Evolutionary conservation across 441 rosid genomes (phyloP).

Genomic region (Euphorbia neoarborescens): DNA sequence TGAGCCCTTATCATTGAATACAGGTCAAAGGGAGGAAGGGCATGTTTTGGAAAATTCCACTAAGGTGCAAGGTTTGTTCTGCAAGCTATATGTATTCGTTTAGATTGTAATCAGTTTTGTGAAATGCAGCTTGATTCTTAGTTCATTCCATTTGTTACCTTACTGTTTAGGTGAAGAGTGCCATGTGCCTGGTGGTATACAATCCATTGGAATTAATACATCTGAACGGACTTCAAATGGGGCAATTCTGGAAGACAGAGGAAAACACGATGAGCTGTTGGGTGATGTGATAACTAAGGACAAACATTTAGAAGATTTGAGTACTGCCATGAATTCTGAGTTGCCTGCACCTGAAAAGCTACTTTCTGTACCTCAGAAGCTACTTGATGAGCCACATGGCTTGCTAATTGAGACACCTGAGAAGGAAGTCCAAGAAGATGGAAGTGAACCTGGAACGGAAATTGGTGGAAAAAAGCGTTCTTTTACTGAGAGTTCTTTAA

Average conservation of each 20-base stretch:
- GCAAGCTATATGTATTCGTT: slow-evolving; percentile 23
- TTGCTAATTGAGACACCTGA: slow-evolving; percentile 55
- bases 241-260: slow-evolving; percentile 28
- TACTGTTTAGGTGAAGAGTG: slow-evolving; percentile 31
- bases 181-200: slow-evolving; percentile 21
- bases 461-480: slow-evolving; percentile 66
- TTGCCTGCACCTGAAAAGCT: slow-evolving; percentile 74
- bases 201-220: slow-evolving; percentile 32
- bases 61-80: slow-evolving; percentile 57
- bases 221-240: slow-evolving; percentile 35
- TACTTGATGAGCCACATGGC: slow-evolving; percentile 40
- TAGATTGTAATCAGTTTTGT: slow-evolving; percentile 6
- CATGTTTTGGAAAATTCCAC: slow-evolving; percentile 28
- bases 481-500: slow-evolving; percentile 66
- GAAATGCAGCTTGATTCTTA: slow-evolving; percentile 14
- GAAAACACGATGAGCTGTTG: slow-evolving; percentile 34
- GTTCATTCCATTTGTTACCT: slow-evolving; percentile 5
- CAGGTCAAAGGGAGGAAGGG: slow-evolving; percentile 21
- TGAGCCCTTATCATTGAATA: slow-evolving; percentile 21
- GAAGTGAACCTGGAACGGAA: slow-evolving; percentile 32
- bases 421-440: slow-evolving; percentile 42
- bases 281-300: slow-evolving; percentile 28
- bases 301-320: slow-evolving; percentile 32
- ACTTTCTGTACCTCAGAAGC: slow-evolving; percentile 47
- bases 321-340: slow-evolving; percentile 33